Evolutionary conservation across 495 filamentous ascomycete species (phyloP), one percentile per base, ranked within the genome.

Genomic region (Margaritispora aquatica): DNA sequence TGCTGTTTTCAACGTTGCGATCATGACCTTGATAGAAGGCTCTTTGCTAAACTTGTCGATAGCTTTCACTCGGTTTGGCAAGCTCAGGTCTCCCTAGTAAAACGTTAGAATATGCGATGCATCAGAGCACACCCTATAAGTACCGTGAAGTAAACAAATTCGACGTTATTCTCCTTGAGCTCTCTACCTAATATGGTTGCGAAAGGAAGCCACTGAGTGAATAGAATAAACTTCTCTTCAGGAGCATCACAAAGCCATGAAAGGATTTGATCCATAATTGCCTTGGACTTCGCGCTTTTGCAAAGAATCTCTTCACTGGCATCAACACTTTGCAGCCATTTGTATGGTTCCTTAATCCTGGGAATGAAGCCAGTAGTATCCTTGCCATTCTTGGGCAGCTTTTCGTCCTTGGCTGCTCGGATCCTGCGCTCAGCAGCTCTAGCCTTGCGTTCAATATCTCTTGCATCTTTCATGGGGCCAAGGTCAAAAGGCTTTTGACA

Each of bases 181-280:
- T 46, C 9, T 19, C 15, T 9, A 2, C 61, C 61, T 44, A 60
- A 17, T 2, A 63, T 59, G 4, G 36, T 36, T 8, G 36, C 23
- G 17, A 63, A 57, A 15, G 23, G 17, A 9, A 34, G 29, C 23
- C 24, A 63, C 21, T 59, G 57, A 0, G 57, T 55, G 36, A 63
- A 63, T 13, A 63, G 22, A 22, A 58, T 60, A 20, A 74, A 70
- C 47, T 76, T 74, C 63, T 75, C 72, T 10, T 66, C 53, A 0
- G 71, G 73, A 0, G 64, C 64, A 17, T 73, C 67, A 0, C 34
- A 8, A 23, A 63, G 52, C 71, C 69, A 73, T 11, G 63, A 27
- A 0, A 27, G 20, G 7, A 73, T 56, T 19, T 63, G 23, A 0
- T 66, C 64, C 26, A 64, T 55, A 26, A 69, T 27, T 1, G 55